A percentile compares a stretch with the other conserved stretches of the same genome.
Evolutionary conservation across 1,284 basidiomycete genomes (phyloP).

Genomic region (Somion occarium): DNA sequence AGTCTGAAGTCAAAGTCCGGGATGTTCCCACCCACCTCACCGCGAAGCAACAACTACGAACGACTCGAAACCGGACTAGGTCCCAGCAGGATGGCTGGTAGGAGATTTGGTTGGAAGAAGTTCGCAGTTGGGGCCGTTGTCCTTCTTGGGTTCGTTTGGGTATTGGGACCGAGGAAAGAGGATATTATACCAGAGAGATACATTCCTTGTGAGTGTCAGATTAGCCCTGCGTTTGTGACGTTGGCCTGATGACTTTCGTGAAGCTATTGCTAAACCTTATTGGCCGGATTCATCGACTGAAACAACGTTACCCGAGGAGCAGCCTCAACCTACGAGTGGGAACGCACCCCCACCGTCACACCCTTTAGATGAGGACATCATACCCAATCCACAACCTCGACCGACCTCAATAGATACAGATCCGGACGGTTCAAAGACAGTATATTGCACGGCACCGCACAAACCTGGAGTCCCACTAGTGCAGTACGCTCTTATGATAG

Average conservation of each 20-base stretch:
- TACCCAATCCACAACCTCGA: slow-evolving; percentile 14
- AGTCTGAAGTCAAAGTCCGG: background rate
- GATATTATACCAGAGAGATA: slow-evolving; percentile 22
- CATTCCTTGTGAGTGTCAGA: slow-evolving; percentile 22
- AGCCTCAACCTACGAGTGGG: slow-evolving; percentile 1
- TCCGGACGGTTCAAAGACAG: slow-evolving; percentile 59
- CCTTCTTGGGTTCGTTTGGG: slow-evolving; percentile 55
- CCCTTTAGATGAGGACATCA: slow-evolving; percentile 21
- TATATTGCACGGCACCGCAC: slow-evolving; percentile 60
- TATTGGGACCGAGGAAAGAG: slow-evolving; percentile 53
- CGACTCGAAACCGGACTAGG: slow-evolving; percentile 61
- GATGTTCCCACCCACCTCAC: slow-evolving; percentile 23
- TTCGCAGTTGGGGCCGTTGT: slow-evolving; percentile 51
- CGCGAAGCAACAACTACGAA: slow-evolving; percentile 53
- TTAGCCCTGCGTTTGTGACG: no score
- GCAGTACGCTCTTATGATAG: slow-evolving; percentile 96
- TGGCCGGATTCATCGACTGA: no score
- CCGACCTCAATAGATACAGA: slow-evolving; percentile 58
- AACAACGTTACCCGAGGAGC: no score
- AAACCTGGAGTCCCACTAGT: slow-evolving; percentile 51
- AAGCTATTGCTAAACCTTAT: slow-evolving; percentile 18
- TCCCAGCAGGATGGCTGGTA: slow-evolving; percentile 29
- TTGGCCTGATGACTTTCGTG: slow-evolving; percentile 5
- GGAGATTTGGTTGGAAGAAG: slow-evolving; percentile 60
- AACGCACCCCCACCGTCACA: no score